These are phyloP conservation scores for Trypanosoma avium DNA, from an alignment of 208 protist genomes.

Conservation along the genomic window DNA sequence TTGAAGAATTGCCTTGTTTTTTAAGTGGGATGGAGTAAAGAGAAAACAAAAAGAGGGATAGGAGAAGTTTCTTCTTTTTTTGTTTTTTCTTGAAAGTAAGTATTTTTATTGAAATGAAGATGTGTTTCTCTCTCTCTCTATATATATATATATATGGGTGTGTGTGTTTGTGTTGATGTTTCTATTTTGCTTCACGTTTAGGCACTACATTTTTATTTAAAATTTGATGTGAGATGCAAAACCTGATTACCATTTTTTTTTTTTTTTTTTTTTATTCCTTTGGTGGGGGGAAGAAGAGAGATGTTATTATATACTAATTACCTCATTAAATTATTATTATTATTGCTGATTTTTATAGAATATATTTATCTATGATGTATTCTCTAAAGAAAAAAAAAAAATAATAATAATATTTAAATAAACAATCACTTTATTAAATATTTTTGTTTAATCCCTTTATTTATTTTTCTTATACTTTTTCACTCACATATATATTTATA, in stretches of 20 bases:
- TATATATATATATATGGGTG: slow-evolving; percentile 21
- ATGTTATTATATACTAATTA: neutral
- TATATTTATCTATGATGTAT: no score
- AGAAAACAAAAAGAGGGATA: slow-evolving; percentile 4
- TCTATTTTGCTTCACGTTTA: neutral
- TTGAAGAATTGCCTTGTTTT: slow-evolving; percentile 24
- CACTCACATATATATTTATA: neutral
- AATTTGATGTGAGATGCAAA: no score
- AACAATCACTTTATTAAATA: neutral
- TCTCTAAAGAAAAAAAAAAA: no score
- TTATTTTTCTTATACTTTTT: neutral
- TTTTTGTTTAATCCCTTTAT: neutral
- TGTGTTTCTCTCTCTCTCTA: no score
- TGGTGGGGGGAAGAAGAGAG: no score
- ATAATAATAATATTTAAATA: no score
- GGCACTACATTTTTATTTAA: no score
- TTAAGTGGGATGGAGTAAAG: neutral
- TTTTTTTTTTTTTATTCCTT: no score
- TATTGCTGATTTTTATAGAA: neutral
- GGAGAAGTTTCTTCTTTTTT: neutral
- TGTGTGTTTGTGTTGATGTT: neutral
- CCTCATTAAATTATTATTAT: slow-evolving; percentile 2
- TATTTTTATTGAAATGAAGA: no score
- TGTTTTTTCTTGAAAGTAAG: neutral
- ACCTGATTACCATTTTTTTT: neutral